Evolutionary conservation across 805 yeast genomes (phyloP), one percentile per base, ranked within the genome.

Genomic region (Pichia eremophila): DNA sequence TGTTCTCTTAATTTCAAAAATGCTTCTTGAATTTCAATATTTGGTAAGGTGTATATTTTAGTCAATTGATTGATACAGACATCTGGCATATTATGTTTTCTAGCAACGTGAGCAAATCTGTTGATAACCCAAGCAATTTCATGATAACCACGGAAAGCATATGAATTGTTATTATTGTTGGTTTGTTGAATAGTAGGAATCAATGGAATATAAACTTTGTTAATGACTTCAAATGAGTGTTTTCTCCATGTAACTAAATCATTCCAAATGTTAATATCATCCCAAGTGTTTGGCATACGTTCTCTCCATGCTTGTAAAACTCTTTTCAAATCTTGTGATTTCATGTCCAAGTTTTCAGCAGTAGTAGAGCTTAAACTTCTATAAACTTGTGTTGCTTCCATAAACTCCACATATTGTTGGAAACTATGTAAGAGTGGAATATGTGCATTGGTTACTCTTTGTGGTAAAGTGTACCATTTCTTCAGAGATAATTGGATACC

Each of bases 41-140:
- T 93, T 18, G 99, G 99, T 53, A 93, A 70, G 3, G 95, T 91
- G 67, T 93, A 93, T 47, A 93, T 93, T 72, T 90, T 85, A 2
- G 96, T 85, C 61, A 93, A 71, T 62, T 93, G 97, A 53, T 80
- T 85, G 53, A 91, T 81, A 68, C 99, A 93, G 38, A 95, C 99
- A 48, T 93, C 97, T 2, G 96, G 86, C 95, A 93, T 86, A 53
- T 86, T 83, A 64, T 93, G 99, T 64, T 89, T 88, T 54, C 99
- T 77, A 0, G 99, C 98, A 46, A 95, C 98, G 68, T 93, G 99
- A 0, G 99, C 99, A 71, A 93, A 93, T 46, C 98, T 70, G 66
- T 93, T 93, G 59, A 93, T 91, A 8, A 93, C 96, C 97, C 99
- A 95, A 0, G 99, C 99, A 64, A 91, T 88, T 66, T 93, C 99